Percentiles rank a stretch among this genome's conserved stretches.
Conservation (phyloP, 768 basidiomycete genomes). For the Pluteus cervinus region DNA sequence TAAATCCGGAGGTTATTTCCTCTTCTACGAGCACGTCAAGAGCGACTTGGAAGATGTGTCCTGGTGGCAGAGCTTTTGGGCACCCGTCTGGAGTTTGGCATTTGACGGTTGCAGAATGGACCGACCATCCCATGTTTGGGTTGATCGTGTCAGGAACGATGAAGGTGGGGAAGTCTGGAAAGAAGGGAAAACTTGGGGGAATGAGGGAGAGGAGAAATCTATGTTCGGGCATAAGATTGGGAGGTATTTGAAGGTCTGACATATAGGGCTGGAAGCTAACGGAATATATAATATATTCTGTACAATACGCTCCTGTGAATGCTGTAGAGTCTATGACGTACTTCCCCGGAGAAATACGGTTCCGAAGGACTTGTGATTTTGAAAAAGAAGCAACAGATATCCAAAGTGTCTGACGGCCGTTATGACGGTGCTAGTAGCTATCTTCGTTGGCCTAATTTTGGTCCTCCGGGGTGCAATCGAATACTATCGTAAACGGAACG, state of each 20-base stretch:
- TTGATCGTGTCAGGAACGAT: slow-evolving; percentile 27
- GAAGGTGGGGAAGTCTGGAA: slow-evolving; percentile 41
- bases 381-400: too few species aligned
- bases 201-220: slow-evolving; percentile 51
- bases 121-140: slow-evolving; percentile 45
- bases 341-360: too few species aligned
- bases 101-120: slow-evolving; percentile 66
- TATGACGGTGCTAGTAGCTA: too few species aligned
- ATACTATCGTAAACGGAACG: too few species aligned
- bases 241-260: slow-evolving; percentile 42
- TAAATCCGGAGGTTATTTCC: slow-evolving; percentile 55
- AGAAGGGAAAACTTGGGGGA: slow-evolving; percentile 38
- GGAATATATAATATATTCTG: too few species aligned
- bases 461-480: too few species aligned
- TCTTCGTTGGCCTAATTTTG: too few species aligned
- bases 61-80: slow-evolving; percentile 73
- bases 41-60: slow-evolving; percentile 47
- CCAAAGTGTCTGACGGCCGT: too few species aligned
- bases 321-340: too few species aligned
- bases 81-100: slow-evolving; percentile 54
- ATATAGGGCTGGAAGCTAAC: too few species aligned
- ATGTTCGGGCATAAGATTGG: slow-evolving; percentile 60
- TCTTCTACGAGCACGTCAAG: slow-evolving; percentile 69
- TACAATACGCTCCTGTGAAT: too few species aligned
- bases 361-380: too few species aligned